Conservation (phyloP, 176 grass and related monocot species). For the Neostapfia colusana region DNA sequence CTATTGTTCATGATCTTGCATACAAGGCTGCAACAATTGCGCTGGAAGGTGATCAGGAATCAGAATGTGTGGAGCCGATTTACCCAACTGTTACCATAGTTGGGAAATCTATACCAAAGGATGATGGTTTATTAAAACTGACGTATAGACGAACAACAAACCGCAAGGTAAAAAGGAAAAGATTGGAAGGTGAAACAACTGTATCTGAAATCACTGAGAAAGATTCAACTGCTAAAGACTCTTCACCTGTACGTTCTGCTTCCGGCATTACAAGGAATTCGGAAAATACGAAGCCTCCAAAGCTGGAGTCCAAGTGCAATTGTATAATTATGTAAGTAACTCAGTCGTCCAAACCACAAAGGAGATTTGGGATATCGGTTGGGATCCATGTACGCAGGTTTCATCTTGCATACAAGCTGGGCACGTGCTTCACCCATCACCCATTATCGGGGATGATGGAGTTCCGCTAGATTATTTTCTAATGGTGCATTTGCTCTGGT, state of each 20-base stretch:
- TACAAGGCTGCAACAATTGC: constrained; percentile 73
- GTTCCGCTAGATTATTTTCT: constrained; percentile 42
- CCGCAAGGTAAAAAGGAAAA: constrained; percentile 81
- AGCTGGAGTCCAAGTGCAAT: constrained; percentile 94
- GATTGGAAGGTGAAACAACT: constrained; percentile 64
- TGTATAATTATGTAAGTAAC: constrained; percentile 84
- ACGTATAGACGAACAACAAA: constrained; percentile 47
- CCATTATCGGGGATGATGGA: too few relatives aligned
- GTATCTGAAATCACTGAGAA: constrained; percentile 13
- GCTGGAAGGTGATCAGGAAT: constrained; percentile 61
- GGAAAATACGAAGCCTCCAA: constrained; percentile 66
- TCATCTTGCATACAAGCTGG: too few relatives aligned
- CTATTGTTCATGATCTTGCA: constrained; percentile 76
- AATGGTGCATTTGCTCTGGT: constrained; percentile 49
- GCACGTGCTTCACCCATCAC: too few relatives aligned
- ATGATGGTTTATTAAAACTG: constrained; percentile 42
- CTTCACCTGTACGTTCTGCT: constrained; percentile 44
- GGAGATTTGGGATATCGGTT: background rate
- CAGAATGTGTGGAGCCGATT: constrained; percentile 7
- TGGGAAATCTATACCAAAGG: constrained; percentile 38
- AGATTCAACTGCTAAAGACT: constrained; percentile 33
- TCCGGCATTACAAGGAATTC: constrained; percentile 46
- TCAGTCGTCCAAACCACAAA: background rate
- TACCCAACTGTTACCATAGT: constrained; percentile 45
- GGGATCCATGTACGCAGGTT: constrained; percentile 1